phyloP scores from a whole-genome alignment of 2,329 filamentous ascomycete genomes.

The Cercospora sojina region DNA sequence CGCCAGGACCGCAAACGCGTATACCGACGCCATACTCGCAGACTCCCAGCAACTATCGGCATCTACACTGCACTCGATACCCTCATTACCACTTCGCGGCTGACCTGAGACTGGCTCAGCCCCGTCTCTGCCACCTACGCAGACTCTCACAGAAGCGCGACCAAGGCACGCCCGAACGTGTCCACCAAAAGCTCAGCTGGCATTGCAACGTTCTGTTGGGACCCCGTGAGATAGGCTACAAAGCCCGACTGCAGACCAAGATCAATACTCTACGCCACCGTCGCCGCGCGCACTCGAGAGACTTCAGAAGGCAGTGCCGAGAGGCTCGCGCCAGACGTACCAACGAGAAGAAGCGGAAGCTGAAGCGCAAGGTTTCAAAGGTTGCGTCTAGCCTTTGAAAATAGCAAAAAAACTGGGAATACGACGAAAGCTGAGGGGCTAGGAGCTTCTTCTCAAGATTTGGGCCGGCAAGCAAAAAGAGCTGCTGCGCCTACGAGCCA shows the following conservation, averaged over 20 bases:
- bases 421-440: not conserved
- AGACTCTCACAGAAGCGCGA: not conserved
- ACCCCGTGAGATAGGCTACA: constrained; percentile 13
- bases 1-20: not conserved
- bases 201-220: constrained; percentile 7
- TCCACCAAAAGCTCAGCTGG: constrained; percentile 2
- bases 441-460: not conserved
- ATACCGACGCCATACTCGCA: not conserved
- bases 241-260: constrained; percentile 8
- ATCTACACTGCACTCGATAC: not conserved
- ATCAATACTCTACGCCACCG: constrained; percentile 10
- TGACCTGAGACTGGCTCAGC: constrained; percentile 2
- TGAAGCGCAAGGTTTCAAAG: not conserved
- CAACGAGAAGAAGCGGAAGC: not conserved
- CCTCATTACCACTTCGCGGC: not conserved
- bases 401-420: constrained; percentile 7
- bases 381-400: not conserved
- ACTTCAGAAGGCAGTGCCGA: constrained; percentile 8
- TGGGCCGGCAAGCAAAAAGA: constrained; percentile 1
- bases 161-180: constrained; percentile 2
- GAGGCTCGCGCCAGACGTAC: not conserved
- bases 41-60: not conserved
- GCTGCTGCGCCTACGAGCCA: constrained; percentile 1
- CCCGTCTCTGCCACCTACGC: not conserved
- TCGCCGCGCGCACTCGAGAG: constrained; percentile 5